A percentile compares a stretch with the other conserved stretches of the same genome.
Evolutionary conservation across 1,139 yeast genomes (phyloP).

Genomic region (Suhomyces wounanorum): DNA sequence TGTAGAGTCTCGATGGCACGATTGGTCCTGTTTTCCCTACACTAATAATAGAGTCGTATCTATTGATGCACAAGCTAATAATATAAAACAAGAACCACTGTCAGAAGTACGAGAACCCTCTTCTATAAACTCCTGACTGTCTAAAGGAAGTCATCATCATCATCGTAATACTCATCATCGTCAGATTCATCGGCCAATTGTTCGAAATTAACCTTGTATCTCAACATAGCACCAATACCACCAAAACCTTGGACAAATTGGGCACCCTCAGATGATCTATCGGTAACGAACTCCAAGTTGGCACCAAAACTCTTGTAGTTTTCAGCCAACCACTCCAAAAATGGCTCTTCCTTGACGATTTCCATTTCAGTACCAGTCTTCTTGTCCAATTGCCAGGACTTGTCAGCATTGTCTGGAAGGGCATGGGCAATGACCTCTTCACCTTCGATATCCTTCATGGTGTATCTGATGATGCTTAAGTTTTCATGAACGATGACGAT

Average conservation of each 20-base stretch:
- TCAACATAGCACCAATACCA: conserved; percentile 95
- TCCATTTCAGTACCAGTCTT: conserved; percentile 90
- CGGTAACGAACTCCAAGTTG: conserved; percentile 91
- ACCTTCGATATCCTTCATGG: conserved; percentile 83
- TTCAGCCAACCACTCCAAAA: conserved; percentile 97
- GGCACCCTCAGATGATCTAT: conserved; percentile 96
- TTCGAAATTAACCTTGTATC: conserved; percentile 96
- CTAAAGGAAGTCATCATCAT: conserved; percentile 57
- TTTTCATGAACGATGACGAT: conserved; percentile 90
- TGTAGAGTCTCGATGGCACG: too few species aligned
- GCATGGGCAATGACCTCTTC: conserved; percentile 74
- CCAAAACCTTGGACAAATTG: conserved; percentile 98
- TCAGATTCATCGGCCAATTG: conserved; percentile 88
- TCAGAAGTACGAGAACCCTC: conserved; percentile 2
- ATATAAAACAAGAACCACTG: conserved; percentile 1
- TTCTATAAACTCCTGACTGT: conserved; percentile 5
- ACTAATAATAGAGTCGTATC: conserved; percentile 1
- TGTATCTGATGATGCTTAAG: conserved; percentile 80
- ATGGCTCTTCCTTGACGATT: conserved; percentile 73
- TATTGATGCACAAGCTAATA: conserved; percentile 4
- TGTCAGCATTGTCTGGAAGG: conserved; percentile 70
- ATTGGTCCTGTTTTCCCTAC: not conserved
- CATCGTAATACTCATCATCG: conserved; percentile 82
- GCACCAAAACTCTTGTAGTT: conserved; percentile 95
- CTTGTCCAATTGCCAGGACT: conserved; percentile 77